phyloP scores from a whole-genome alignment of 2,329 filamentous ascomycete species.

The Fusarium nisikadoi region DNA sequence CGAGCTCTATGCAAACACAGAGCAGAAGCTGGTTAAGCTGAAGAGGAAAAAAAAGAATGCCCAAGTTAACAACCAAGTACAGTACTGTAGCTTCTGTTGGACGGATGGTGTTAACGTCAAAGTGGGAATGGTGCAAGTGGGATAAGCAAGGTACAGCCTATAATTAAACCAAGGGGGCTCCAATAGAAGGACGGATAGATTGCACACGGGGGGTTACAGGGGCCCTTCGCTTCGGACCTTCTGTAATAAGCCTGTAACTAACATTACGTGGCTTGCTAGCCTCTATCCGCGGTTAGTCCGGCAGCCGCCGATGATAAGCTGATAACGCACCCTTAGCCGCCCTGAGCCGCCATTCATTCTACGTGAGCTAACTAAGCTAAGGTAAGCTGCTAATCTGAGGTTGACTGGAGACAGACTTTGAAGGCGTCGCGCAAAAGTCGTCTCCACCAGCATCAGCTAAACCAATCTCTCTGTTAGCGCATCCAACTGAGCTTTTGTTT shows the following conservation, averaged over 20 bases:
- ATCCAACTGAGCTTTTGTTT: slow-evolving; percentile 16
- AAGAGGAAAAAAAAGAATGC: slow-evolving; percentile 16
- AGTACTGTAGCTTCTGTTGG: slow-evolving; percentile 12
- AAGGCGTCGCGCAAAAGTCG: slow-evolving; percentile 21
- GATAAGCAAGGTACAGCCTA: slow-evolving; percentile 26
- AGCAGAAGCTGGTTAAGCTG: background rate
- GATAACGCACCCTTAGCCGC: slow-evolving; percentile 26
- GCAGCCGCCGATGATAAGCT: slow-evolving; percentile 27
- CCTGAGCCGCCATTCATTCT: background rate
- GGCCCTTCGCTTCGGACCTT: slow-evolving; percentile 6
- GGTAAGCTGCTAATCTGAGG: background rate
- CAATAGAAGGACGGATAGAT: slow-evolving; percentile 31
- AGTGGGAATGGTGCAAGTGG: slow-evolving; percentile 26
- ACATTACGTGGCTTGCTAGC: slow-evolving; percentile 30
- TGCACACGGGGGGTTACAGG: slow-evolving; percentile 26
- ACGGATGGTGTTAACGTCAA: slow-evolving; percentile 26
- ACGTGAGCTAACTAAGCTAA: background rate
- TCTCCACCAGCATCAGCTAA: slow-evolving; percentile 29
- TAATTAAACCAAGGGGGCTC: slow-evolving; percentile 38
- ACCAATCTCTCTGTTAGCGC: slow-evolving; percentile 34
- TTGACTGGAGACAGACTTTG: slow-evolving; percentile 12
- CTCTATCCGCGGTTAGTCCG: slow-evolving; percentile 25
- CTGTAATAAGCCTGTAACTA: slow-evolving; percentile 21
- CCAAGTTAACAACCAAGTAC: slow-evolving; percentile 18
- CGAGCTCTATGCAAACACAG: background rate